Evolutionary conservation across 2,329 filamentous ascomycete genomes (phyloP).

Genomic region (Phaeosphaeriaceae sp.): DNA sequence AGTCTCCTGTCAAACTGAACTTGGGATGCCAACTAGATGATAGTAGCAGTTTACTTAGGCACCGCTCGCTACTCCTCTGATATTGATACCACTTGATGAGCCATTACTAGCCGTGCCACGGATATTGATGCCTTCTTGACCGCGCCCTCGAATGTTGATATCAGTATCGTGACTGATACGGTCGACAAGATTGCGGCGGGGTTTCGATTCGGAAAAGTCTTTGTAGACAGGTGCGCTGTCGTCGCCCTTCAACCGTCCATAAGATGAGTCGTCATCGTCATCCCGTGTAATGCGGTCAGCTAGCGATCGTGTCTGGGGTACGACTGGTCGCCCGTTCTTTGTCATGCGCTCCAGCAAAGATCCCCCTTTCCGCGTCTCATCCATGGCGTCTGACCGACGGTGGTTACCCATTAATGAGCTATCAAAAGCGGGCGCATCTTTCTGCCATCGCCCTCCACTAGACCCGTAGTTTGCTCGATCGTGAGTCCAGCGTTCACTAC

Average conservation of each 20-base stretch:
- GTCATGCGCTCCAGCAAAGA: slow-evolving; percentile 44
- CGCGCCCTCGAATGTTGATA: slow-evolving; percentile 26
- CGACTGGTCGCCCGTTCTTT: slow-evolving; percentile 39
- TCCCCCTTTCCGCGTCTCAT: slow-evolving; percentile 38
- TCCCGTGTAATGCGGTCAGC: slow-evolving; percentile 42
- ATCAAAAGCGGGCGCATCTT: slow-evolving; percentile 33
- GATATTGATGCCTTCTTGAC: slow-evolving; percentile 41
- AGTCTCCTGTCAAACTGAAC: neutral
- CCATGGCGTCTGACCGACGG: slow-evolving; percentile 52
- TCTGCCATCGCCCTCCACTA: slow-evolving; percentile 32
- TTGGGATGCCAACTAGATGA: neutral
- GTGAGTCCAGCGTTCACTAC: slow-evolving; percentile 38
- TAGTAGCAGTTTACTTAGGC: slow-evolving; percentile 19
- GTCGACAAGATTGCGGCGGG: slow-evolving; percentile 25
- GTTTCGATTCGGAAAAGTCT: slow-evolving; percentile 33
- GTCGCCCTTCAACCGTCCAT: slow-evolving; percentile 42
- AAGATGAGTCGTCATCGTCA: slow-evolving; percentile 27
- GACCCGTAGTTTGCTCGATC: slow-evolving; percentile 36
- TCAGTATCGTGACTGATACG: slow-evolving; percentile 31
- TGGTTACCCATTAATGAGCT: slow-evolving; percentile 53
- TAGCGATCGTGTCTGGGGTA: slow-evolving; percentile 30
- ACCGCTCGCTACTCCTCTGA: slow-evolving; percentile 43
- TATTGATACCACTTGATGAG: slow-evolving; percentile 32
- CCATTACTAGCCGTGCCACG: slow-evolving; percentile 33
- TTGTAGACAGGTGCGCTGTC: slow-evolving; percentile 30